Base-by-base conservation (phyloP, 345 rosid genomes). In the Brassica juncea region DNA sequence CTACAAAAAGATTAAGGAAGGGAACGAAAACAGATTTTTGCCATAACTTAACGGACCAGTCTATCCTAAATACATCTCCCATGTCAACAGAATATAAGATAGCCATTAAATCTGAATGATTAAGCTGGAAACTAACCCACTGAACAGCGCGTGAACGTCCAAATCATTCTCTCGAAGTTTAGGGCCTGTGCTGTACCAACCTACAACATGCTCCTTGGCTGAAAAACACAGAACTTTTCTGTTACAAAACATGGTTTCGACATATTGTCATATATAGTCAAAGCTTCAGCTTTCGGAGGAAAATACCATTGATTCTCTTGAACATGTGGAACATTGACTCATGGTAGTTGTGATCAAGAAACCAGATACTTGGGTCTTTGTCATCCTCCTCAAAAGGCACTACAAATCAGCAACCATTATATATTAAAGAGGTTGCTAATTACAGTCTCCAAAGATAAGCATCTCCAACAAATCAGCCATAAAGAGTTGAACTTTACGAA, bases 151-250 rank as follows among this genome's bases (percentile, higher is more conserved):
- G 1, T 92, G 94, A 69, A 92, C 86, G n/a, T 92, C 91, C 70
- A 92, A 87, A 80, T 92, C 97, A 83, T 92, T 92, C 82, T 92
- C 97, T 74, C 92, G 77, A 74, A 90, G 82, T 83, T 90, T 92
- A 57, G 97, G 97, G 30, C 97, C 97, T 1, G 97, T 89, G 86
- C 97, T 92, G 81, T 92, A 92, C 97, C 97, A 92, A 37, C 97
- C 97, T 76, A 92, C 94, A 72, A 92, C 96, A 86, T 92, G 95
- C 90, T 92, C 95, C 89, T 90, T 92, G n/a, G 97, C 97, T 92
- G 85, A 73, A 87, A 87, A 81, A 12, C 44, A 71, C 19, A 74
- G 0, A 30, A 49, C 57, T 15, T 14, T 54, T 54, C 0, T 14
- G 27, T 27, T 2, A 32, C 73, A 4, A 10, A 83, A 1, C 72